Percentiles rank a stretch among this genome's conserved stretches.
Evolutionary conservation across 2,329 filamentous ascomycete genomes (phyloP).

Genomic region (Aspergillus sp.): DNA sequence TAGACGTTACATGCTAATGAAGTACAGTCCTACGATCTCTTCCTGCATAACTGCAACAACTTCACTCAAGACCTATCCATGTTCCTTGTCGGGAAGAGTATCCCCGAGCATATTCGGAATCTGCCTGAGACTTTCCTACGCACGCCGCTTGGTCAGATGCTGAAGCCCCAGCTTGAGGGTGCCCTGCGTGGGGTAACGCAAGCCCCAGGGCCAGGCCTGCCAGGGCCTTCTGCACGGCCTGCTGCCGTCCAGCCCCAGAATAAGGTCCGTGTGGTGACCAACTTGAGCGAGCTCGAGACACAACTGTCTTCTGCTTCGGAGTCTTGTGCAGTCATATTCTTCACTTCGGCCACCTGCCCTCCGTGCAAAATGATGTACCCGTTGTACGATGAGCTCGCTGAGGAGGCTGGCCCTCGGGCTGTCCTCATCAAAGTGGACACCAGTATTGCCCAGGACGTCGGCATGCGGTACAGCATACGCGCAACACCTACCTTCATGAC

Average conservation of each 20-base stretch:
- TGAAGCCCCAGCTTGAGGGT: slow-evolving; percentile 71
- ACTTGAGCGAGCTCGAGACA: slow-evolving; percentile 59
- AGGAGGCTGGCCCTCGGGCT: slow-evolving; percentile 66
- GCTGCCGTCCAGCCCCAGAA: slow-evolving; percentile 27
- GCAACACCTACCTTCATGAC: slow-evolving; percentile 89
- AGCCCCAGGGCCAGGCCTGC: slow-evolving; percentile 45
- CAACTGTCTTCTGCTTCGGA: slow-evolving; percentile 60
- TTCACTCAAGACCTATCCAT: slow-evolving; percentile 91
- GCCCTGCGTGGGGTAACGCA: slow-evolving; percentile 64
- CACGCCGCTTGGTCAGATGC: slow-evolving; percentile 84
- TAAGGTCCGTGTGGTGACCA: slow-evolving; percentile 62
- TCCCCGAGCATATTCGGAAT: slow-evolving; percentile 81
- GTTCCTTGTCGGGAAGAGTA: slow-evolving; percentile 84
- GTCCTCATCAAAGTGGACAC: slow-evolving; percentile 82
- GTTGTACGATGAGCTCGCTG: slow-evolving; percentile 75
- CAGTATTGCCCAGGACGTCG: slow-evolving; percentile 63
- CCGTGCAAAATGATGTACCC: slow-evolving; percentile 85
- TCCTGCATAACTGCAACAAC: slow-evolving; percentile 94
- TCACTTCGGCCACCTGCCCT: slow-evolving; percentile 82
- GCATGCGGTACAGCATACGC: slow-evolving; percentile 64
- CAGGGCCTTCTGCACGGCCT: slow-evolving; percentile 18
- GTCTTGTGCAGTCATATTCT: slow-evolving; percentile 81
- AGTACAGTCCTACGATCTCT: slow-evolving; percentile 78
- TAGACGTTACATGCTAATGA: slow-evolving; percentile 1
- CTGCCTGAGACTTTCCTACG: slow-evolving; percentile 82